Base-by-base conservation (phyloP, 805 yeast genomes). In the Ogataea nakhonphanomensis region DNA sequence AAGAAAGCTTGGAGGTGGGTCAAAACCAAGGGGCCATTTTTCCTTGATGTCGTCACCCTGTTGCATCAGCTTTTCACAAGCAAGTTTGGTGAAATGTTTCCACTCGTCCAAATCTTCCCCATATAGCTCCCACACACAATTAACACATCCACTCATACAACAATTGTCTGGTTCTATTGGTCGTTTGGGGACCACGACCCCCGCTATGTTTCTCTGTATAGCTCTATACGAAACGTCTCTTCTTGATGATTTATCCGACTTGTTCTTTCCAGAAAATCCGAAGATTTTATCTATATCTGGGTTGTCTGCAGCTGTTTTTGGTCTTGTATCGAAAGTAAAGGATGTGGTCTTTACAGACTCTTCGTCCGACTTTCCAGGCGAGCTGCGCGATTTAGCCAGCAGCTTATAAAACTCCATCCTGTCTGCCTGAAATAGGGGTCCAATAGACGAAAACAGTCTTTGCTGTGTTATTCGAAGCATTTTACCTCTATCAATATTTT, bases 141-240 rank as follows among this genome's bases (percentile, higher is more conserved):
- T 89, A 23, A 87, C 80, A 62, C 99, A 91, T 1, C 99, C 99
- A 43, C 93, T 81, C 95, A 89, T 89, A 62, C 99, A 91, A 61
- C 99, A 91, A 61, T 91, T 89, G 52, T 90, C 95, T 1, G 98
- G 98, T 51, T 87, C 96, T 4, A 65, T 68, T 0, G 99, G 98
- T 57, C 73, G 75, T n/a, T 75, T 78, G 3, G 96, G 96, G 0
- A 91, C 95, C 7, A 58, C 60, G 0, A 93, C 69, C 0, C 97
- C 97, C 0, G 74, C 81, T 3, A 75, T 71, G 1, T 50, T 47
- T 24, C 59, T 52, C 7, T 58, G 52, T 24, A 62, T 44, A 1
- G 48, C 50, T 37, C 67, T 49, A 25, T 73, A 61, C 2, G 65
- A 57, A 2, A 64, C 59, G 41, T 65, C 69, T 44, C 68, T 49